Conservation (phyloP, 208 protist species). For the Trypanosoma platydactyli region DNA sequence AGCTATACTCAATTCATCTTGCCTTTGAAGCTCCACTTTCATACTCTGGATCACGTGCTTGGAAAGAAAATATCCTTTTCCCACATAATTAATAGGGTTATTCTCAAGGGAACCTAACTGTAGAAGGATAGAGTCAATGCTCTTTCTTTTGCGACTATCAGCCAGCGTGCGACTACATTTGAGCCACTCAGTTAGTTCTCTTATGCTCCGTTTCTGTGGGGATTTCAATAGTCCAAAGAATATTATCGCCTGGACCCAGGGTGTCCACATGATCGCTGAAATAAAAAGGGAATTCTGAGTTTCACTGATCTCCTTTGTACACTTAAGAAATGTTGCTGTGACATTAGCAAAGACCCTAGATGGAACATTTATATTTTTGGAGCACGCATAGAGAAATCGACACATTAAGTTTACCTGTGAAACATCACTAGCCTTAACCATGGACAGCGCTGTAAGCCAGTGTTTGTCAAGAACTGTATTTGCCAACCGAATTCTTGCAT, state of each 20-base stretch:
- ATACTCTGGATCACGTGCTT: neutral
- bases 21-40: neutral
- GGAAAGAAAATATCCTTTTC: neutral
- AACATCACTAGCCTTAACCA: conserved; percentile 35
- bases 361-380: conserved; percentile 20
- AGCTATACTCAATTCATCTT: neutral
- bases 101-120: neutral
- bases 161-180: conserved; percentile 5
- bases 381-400: conserved; percentile 28
- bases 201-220: conserved; percentile 10
- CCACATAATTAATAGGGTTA: neutral
- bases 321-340: conserved; percentile 7
- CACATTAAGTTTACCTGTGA: conserved; percentile 9
- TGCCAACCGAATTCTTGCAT: conserved; percentile 48
- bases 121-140: conserved; percentile 14
- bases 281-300: conserved; percentile 24
- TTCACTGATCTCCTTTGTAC: conserved; percentile 2
- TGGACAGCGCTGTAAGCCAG: conserved; percentile 38
- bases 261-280: conserved; percentile 25
- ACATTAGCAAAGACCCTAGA: conserved; percentile 9
- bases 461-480: conserved; percentile 43
- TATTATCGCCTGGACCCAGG: conserved; percentile 21
- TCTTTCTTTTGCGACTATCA: neutral
- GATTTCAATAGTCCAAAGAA: conserved; percentile 18
- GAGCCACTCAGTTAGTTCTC: conserved; percentile 19